Evolutionary conservation across 257 asterid genomes (phyloP), one percentile per base, ranked within the genome.

Genomic region (Paulownia fortunei): DNA sequence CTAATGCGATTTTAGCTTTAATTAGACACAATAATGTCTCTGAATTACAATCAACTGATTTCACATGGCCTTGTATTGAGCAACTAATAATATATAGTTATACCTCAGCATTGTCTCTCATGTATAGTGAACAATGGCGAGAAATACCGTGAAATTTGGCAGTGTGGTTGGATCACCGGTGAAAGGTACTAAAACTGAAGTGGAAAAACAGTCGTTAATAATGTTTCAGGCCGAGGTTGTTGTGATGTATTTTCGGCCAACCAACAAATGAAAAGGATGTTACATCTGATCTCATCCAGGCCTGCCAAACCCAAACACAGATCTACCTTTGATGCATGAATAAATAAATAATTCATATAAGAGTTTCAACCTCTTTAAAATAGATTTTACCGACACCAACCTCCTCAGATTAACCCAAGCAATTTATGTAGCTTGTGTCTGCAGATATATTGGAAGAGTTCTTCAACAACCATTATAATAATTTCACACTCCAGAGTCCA

Each of bases 231-330:
- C n/a, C 3, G 11, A 72, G 75, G 79, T 79, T 21, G 83, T 39
- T 79, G 68, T 34, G 51, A 16, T 73, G 65, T 58, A 73, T 73
- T 73, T 61, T 78, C 81, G 1, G 54, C 73, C 86, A 73, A 59
- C 69, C 74, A n/a, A 76, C 62, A 64, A 6, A 55, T 55, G 79
- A 80, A 78, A 78, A 64, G 49, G 79, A 81, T 59, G 73, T 49
- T 26, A 8, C 80, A 66, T 36, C 69, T 13, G 9, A 23, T 23
- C 78, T 76, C 46, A 55, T 69, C 6, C 69, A 58, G 16, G 44
- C 2, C 23, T 23, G 10, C 39, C 30, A 8, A 1, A 54, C 9
- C 7, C n/a, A 15, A n/a, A 62, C 23, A 6, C 8, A 26, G 19
- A 62, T 62, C 21, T 30, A 62, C 44, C 46, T 62, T 34, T 59